Base-by-base conservation (phyloP, 2,329 filamentous ascomycete species). In the Laburnicola sp. region DNA sequence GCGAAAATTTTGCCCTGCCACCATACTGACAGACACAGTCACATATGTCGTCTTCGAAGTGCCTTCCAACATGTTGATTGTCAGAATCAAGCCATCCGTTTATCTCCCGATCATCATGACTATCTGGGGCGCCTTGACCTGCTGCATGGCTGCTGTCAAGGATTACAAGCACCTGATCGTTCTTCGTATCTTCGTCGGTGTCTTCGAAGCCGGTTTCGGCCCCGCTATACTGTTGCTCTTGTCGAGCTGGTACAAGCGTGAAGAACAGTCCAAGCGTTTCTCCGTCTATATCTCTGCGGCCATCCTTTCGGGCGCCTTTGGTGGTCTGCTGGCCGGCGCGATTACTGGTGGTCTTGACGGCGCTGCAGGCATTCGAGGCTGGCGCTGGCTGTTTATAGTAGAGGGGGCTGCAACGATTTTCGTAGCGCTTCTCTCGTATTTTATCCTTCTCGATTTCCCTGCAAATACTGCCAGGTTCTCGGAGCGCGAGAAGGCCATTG, bases 401-500 rank as follows among this genome's bases (percentile, higher is more conserved):
- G 60, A 65, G 45, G 62, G 62, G n/a, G 54, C 60, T 3, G 56
- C 62, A 16, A 65, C 60, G 11, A 48, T 65, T 7, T 57, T 45
- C 26, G 56, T 50, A 21, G 60, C 60, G 8, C 43, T 63, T 9
- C 56, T 61, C n/a, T 57, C 62, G 4, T 60, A 57, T 1, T 65
- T 65, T 43, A 54, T 62, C 22, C 57, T 64, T 11, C 55, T 64
- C 38, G 62, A 65, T 30, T 65, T 60, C 40, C 62, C 63, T 9
- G 60, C 71, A 2, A 70, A 16, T 16, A 16, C 16, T 16, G 16
- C 16, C 16, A 16, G 16, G 16, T 16, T 64, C 0, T 70, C 74
- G 3, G 76, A 81, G 60, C 73, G 73, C n/a, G 69, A 78, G 39
- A 44, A 65, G 6, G 62, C 62, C 6, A 49, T 62, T 39, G 62